Conservation (phyloP, 169 alveolate genomes). For the Plasmodium vivax region DNA sequence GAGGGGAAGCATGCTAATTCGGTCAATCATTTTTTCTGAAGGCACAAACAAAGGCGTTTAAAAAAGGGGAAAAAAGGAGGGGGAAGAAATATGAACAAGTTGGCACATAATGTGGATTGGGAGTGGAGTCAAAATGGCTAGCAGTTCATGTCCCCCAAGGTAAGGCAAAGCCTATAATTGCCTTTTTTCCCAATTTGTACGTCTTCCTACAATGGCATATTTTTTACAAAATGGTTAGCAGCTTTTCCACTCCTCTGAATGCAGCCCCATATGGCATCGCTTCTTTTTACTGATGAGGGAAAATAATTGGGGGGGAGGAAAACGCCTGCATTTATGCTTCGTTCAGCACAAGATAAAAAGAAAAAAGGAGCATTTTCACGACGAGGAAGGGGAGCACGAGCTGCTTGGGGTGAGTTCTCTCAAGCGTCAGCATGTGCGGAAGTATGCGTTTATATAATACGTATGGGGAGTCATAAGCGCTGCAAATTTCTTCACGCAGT, state of each 20-base stretch:
- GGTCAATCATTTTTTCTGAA: background rate
- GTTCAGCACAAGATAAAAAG: background rate
- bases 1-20: background rate
- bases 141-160: background rate
- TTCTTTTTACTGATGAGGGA: background rate
- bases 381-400: background rate
- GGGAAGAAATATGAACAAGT: background rate
- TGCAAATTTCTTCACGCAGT: background rate
- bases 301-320: background rate
- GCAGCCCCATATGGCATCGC: background rate
- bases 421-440: background rate
- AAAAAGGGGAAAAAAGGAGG: background rate
- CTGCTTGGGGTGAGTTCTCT: background rate
- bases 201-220: constrained; percentile 12
- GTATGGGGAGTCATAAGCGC: background rate
- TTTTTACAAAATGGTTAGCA: background rate
- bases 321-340: background rate
- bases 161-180: background rate
- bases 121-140: background rate
- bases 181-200: background rate
- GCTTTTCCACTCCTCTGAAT: background rate
- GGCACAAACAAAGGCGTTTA: background rate
- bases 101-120: background rate
- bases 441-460: background rate
- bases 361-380: background rate